A percentile compares a stretch with the other conserved stretches of the same genome.
Conservation (phyloP, 2,329 filamentous ascomycete genomes). For the Cryphonectria naterciae region DNA sequence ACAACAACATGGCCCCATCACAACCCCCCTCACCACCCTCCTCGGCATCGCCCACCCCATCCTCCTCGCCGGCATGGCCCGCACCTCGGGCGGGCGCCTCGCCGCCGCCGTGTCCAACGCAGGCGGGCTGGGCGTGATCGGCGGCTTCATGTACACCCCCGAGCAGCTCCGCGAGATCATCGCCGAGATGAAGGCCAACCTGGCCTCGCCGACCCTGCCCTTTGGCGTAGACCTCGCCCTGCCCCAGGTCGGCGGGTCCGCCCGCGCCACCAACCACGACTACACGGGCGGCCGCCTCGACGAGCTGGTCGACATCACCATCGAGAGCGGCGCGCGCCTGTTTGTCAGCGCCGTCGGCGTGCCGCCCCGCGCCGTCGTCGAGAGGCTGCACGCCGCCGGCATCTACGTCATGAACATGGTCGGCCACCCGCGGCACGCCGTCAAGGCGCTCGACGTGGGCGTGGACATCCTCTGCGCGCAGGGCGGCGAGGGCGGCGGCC, state of each 20-base stretch:
- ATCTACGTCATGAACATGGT: slow-evolving; percentile 98
- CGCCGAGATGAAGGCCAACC: slow-evolving; percentile 78
- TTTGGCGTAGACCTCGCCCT: slow-evolving; percentile 93
- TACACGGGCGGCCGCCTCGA: slow-evolving; percentile 90
- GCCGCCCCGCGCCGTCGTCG: slow-evolving; percentile 73
- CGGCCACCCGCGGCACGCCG: slow-evolving; percentile 86
- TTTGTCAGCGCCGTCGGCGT: slow-evolving; percentile 91
- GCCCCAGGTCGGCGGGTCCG: slow-evolving; percentile 82
- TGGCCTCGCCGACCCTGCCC: slow-evolving; percentile 69
- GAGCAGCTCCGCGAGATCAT: slow-evolving; percentile 78
- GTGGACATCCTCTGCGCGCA: slow-evolving; percentile 93
- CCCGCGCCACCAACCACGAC: slow-evolving; percentile 91
- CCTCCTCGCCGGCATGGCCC: slow-evolving; percentile 91
- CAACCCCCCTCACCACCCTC: slow-evolving; percentile 77
- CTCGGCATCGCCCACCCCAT: slow-evolving; percentile 87
- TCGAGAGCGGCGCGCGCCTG: slow-evolving; percentile 79
- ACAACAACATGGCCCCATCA: slow-evolving; percentile 57
- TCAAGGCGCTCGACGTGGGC: slow-evolving; percentile 83
- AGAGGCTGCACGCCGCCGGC: slow-evolving; percentile 75
- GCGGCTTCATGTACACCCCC: slow-evolving; percentile 74
- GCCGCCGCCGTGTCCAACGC: slow-evolving; percentile 89
- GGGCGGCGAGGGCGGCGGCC: slow-evolving; percentile 90
- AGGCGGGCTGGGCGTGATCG: slow-evolving; percentile 79
- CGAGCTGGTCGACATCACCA: slow-evolving; percentile 83
- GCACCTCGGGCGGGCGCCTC: slow-evolving; percentile 75